A percentile compares a stretch with the other conserved stretches of the same genome.
phyloP scores from a whole-genome alignment of 202 grass and related monocot genomes.

The Zizania palustris region DNA sequence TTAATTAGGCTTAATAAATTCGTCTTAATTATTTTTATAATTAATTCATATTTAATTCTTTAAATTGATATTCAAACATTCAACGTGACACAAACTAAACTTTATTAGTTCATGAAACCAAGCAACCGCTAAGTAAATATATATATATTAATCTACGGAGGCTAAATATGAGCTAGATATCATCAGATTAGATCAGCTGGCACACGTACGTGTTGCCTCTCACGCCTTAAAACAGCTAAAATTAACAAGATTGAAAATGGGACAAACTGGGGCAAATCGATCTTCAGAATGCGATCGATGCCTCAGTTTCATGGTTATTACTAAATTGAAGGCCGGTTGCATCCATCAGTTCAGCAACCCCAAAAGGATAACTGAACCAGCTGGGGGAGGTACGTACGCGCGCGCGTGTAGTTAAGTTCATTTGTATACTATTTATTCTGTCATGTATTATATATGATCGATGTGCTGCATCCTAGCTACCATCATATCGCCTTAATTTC shows the following conservation, averaged over 20 bases:
- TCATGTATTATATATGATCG: no score
- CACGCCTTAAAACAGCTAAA: conserved; percentile 13
- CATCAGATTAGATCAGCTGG: conserved; percentile 23
- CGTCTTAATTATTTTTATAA: no score
- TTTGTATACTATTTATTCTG: neutral
- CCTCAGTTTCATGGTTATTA: neutral
- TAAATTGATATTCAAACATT: no score
- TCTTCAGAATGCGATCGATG: conserved; percentile 4
- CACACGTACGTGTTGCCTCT: conserved; percentile 21
- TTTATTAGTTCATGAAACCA: no score
- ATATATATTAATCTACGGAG: conserved; percentile 24
- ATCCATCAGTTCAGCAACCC: neutral
- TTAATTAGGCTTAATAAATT: no score
- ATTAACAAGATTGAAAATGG: conserved; percentile 18
- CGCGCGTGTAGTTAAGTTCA: neutral
- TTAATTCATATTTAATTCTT: no score
- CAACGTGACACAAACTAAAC: no score
- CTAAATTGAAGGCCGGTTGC: neutral
- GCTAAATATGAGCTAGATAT: neutral
- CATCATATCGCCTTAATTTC: no score
- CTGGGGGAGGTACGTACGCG: no score
- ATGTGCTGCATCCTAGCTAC: no score
- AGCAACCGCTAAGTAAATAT: conserved; percentile 27
- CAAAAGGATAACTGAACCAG: conserved; percentile 16
- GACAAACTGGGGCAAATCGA: conserved; percentile 38